Evolutionary conservation across 2,329 filamentous ascomycete genomes (phyloP).

Genomic region (Colletotrichum theobromicola): DNA sequence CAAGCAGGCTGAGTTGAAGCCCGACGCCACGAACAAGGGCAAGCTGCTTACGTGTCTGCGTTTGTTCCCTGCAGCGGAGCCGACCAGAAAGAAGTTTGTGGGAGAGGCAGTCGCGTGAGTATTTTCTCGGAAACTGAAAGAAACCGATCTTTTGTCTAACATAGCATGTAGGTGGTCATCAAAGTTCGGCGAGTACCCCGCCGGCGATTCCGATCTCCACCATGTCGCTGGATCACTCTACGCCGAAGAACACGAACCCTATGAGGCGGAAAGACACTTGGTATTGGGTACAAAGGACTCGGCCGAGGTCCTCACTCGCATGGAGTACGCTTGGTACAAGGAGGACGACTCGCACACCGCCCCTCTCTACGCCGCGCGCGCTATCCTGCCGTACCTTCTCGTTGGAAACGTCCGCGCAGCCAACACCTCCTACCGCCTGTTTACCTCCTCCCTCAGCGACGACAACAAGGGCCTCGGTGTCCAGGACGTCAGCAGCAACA

Average conservation of each 20-base stretch:
- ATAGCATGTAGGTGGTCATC: slow-evolving; percentile 73
- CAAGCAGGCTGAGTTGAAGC: slow-evolving; percentile 81
- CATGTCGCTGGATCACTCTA: slow-evolving; percentile 88
- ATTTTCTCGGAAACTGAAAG: not conserved
- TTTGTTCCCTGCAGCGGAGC: slow-evolving; percentile 82
- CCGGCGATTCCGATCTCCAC: slow-evolving; percentile 92
- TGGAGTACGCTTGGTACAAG: slow-evolving; percentile 95
- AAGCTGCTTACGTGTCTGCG: slow-evolving; percentile 79
- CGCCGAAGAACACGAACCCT: slow-evolving; percentile 90
- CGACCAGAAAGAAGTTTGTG: slow-evolving; percentile 91
- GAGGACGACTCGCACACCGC: slow-evolving; percentile 89
- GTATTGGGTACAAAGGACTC: slow-evolving; percentile 89
- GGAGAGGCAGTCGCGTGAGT: slow-evolving; percentile 79
- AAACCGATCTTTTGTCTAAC: not conserved
- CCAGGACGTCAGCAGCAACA: slow-evolving; percentile 80
- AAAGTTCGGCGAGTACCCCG: slow-evolving; percentile 84
- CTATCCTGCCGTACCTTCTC: slow-evolving; percentile 88
- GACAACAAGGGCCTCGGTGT: slow-evolving; percentile 64
- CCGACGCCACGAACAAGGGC: slow-evolving; percentile 76
- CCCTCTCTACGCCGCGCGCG: slow-evolving; percentile 83
- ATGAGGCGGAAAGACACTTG: slow-evolving; percentile 92
- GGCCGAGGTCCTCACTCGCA: slow-evolving; percentile 75
- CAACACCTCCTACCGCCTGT: slow-evolving; percentile 77
- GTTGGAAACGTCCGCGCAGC: slow-evolving; percentile 90
- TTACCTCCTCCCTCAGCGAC: slow-evolving; percentile 43